A percentile compares a stretch with the other conserved stretches of the same genome.
These are phyloP conservation scores for Litchi chinensis DNA, from an alignment of 345 rosid species.

Conservation along the genomic window DNA sequence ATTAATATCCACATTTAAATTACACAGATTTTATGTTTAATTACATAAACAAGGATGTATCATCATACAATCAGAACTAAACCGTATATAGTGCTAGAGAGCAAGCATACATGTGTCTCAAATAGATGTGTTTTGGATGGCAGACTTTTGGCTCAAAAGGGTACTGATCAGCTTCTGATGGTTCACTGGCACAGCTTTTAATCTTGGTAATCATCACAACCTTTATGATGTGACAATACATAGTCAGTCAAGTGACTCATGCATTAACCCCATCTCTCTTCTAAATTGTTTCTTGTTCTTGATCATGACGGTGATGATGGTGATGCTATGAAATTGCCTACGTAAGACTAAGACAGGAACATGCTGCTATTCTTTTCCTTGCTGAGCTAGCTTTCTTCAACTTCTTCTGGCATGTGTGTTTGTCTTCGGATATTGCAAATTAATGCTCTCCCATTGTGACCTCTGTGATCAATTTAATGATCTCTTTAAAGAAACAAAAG, in stretches of 20 bases:
- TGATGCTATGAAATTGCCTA: neutral
- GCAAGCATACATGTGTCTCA: too few species aligned
- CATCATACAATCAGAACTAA: too few species aligned
- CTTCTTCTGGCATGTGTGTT: neutral
- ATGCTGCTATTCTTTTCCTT: neutral
- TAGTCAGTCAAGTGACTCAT: slow-evolving; percentile 17
- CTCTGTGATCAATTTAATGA: neutral
- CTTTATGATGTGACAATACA: slow-evolving; percentile 59
- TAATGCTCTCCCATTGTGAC: neutral
- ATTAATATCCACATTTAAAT: too few species aligned
- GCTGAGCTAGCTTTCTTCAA: neutral
- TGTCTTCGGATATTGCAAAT: neutral
- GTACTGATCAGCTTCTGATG: neutral
- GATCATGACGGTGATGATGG: neutral
- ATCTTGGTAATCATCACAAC: slow-evolving; percentile 37
- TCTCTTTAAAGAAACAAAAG: neutral
- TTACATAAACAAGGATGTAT: too few species aligned
- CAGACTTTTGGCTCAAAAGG: neutral
- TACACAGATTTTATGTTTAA: too few species aligned
- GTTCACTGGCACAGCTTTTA: slow-evolving; percentile 23
- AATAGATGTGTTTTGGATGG: neutral
- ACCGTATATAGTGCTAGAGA: too few species aligned
- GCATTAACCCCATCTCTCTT: slow-evolving; percentile 18
- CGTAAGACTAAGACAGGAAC: slow-evolving; percentile 2
- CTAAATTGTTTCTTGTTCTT: neutral